These are phyloP conservation scores for Termitomyces sp. DNA, from an alignment of 768 basidiomycete species.

Conservation along the genomic window DNA sequence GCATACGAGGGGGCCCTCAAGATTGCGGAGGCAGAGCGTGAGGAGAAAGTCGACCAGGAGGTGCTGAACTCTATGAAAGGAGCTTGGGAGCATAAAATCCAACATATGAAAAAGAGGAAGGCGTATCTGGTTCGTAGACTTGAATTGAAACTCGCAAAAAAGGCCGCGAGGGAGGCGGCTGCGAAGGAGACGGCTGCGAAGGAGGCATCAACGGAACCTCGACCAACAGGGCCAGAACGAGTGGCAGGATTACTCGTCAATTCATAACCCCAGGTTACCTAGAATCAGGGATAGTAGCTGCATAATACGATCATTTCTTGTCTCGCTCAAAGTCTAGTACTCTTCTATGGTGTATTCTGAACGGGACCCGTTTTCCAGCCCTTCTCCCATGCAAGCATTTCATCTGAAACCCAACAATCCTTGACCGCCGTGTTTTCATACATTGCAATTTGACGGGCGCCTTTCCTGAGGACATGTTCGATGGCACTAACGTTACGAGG, in stretches of 20 bases:
- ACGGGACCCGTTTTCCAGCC: constrained; percentile 13
- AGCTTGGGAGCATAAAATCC: constrained; percentile 19
- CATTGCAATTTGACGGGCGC: constrained; percentile 61
- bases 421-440: constrained; percentile 65
- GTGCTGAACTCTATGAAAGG: constrained; percentile 23
- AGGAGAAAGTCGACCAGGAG: constrained; percentile 23
- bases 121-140: constrained; percentile 12
- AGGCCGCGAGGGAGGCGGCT: background rate
- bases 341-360: background rate
- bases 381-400: constrained; percentile 66
- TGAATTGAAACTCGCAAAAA: constrained; percentile 11
- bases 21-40: constrained; percentile 32
- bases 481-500: constrained; percentile 65
- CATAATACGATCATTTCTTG: background rate
- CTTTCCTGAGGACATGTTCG: constrained; percentile 74
- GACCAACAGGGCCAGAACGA: background rate
- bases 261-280: background rate
- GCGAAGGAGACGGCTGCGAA: background rate
- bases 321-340: background rate
- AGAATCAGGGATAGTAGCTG: background rate
- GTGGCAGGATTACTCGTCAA: constrained; percentile 1
- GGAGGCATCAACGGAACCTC: background rate
- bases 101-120: constrained; percentile 12
- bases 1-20: constrained; percentile 72
- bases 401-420: constrained; percentile 71